These are phyloP conservation scores for Quercus lobata DNA, from an alignment of 331 rosid species.

Conservation along the genomic window DNA sequence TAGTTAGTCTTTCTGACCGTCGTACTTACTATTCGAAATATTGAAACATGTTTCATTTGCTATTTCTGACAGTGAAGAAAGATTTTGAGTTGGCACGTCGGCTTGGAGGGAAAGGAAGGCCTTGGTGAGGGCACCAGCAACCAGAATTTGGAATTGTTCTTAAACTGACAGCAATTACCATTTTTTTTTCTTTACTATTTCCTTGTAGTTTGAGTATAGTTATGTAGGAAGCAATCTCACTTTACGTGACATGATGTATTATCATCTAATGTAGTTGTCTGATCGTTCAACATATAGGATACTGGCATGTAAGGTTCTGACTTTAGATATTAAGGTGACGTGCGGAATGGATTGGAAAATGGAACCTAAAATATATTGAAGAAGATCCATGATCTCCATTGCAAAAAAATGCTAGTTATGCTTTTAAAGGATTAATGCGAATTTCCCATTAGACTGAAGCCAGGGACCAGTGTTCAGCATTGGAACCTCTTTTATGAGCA, in stretches of 20 bases:
- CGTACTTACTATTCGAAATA: background rate
- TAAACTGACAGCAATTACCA: background rate
- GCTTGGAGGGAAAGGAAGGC: conserved; percentile 62
- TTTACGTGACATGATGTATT: background rate
- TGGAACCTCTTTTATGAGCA: no score
- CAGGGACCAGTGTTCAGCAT: no score
- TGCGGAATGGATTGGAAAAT: background rate
- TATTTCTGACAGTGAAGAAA: conserved; percentile 66
- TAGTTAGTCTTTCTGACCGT: background rate
- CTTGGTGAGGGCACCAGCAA: conserved; percentile 44
- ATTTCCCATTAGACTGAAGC: no score
- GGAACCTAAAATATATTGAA: no score
- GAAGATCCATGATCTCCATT: no score
- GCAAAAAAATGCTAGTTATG: background rate
- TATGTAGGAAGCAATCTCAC: background rate
- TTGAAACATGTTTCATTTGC: conserved; percentile 20
- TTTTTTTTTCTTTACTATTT: background rate
- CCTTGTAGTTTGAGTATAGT: background rate
- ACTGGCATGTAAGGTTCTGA: background rate
- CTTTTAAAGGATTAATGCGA: no score
- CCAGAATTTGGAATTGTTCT: background rate
- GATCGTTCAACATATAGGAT: background rate
- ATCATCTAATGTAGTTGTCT: background rate
- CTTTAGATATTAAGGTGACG: background rate
- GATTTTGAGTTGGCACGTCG: conserved; percentile 88